Base-by-base conservation (phyloP, 257 asterid genomes). In the Petunia axillaris region DNA sequence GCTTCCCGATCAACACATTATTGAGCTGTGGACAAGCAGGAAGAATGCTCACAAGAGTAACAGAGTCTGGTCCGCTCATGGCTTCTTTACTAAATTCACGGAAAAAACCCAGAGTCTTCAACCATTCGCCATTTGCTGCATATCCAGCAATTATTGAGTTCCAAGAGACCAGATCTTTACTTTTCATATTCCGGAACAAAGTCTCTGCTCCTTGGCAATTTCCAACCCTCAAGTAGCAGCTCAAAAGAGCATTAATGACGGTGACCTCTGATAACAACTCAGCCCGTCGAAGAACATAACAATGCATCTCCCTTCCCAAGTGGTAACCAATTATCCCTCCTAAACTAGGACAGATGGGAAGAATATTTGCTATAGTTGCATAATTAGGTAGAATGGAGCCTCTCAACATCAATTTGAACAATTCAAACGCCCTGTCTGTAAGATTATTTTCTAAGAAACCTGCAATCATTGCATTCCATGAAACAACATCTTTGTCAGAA, bases 391-490 rank as follows among this genome's bases (percentile, higher is more conserved):
- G 71, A 25, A 81, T 53, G 0, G 85, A 48, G 52, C 84, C 89
- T 84, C 63, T 83, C 79, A 85, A n/a, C 97, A 94, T 92, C 87
- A 80, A 74, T 13, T 78, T 80, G 37, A 94, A 94, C 35, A 86
- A 75, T 48, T 63, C 77, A 85, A 92, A 86, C 46, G 96, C 97
- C 46, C 86, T 83, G 60, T 81, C 81, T 67, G 70, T 43, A 15
- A 90, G 88, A 79, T 87, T 84, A 85, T 91, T 94, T 89, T 91
- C 94, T 13, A 89, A 81, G 46, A 87, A 85, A 68, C 98, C 98
- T 78, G 97, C 91, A 86, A 92, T 91, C 25, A 87, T 84, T 8
- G 98, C 94, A 87, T 94, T 94, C 89, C 95, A 92, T 1, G 97
- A 91, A 82, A 94, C 87, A 37, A 89, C 93, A 86, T 94, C 98